Evolutionary conservation across 495 filamentous ascomycete species (phyloP), one percentile per base, ranked within the genome.

Genomic region (Annulohypoxylon stygium): DNA sequence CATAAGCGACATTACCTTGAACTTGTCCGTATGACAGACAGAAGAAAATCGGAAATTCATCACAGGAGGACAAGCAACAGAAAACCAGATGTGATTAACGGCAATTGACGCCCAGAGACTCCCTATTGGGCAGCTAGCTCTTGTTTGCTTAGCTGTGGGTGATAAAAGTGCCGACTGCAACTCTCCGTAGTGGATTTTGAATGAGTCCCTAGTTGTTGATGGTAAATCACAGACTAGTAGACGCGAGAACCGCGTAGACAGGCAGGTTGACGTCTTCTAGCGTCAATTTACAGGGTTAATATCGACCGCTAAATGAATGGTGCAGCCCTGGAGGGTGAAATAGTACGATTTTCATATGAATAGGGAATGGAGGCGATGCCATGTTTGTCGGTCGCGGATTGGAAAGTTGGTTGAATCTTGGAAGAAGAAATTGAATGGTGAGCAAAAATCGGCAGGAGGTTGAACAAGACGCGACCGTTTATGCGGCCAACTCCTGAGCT

Each of bases 381-480:
- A 34, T 72, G 50, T 37, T 18, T 58, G 57, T 67, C 50, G 54
- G 54, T 7, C 1, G 39, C 12, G 34, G n/a, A 43, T 16, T 37
- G 6, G 9, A 30, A 39, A 66, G 4, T 8, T 39, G 12, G 39
- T 10, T 25, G 16, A 50, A 67, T 16, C 16, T 60, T 59, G 55
- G 30, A 39, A 45, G 41, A 59, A 16, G 6, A 34, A 62, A 23
- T 36, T 34, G 34, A 43, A 62, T 62, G 58, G 37, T 10, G 50
- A 53, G 1, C 11, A 18, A 23, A 2, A 30, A 55, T 67, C 45
- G 41, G 57, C 3, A 37, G 10, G 60, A 60, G 51, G 60, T 65
- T 65, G 41, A 70, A 63, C 66, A 66, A 41, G n/a, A 63, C 65
- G 66, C 71, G 57, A 51, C 71, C 71, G 36, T 8, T 74, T 62